These are phyloP conservation scores for Zanthoxylum bungeanum DNA, from an alignment of 345 rosid genomes.

Conservation along the genomic window DNA sequence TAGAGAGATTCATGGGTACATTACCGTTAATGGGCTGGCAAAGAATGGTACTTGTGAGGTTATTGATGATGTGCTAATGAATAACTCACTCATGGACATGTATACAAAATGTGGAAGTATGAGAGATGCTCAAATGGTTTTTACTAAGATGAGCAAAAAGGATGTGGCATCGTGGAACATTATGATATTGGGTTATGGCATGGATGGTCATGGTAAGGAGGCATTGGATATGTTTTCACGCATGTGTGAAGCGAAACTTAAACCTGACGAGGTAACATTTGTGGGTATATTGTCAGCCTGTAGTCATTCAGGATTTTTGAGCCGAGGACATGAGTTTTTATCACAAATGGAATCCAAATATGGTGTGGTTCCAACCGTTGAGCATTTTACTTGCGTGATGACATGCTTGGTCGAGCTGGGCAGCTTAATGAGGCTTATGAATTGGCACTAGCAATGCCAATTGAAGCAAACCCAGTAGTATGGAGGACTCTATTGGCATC, in stretches of 20 bases:
- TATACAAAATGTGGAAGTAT: conserved; percentile 57
- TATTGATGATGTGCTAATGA: conserved; percentile 25
- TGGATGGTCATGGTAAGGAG: conserved; percentile 46
- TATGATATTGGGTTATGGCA: conserved; percentile 56
- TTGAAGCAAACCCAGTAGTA: conserved; percentile 36
- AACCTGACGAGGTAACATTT: conserved; percentile 58
- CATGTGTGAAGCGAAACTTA: conserved; percentile 34
- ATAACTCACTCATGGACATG: conserved; percentile 54
- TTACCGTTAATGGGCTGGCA: conserved; percentile 35
- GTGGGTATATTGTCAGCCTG: conserved; percentile 57
- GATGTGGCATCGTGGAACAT: conserved; percentile 66
- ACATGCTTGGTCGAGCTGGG: conserved; percentile 69
- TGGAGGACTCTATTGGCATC: conserved; percentile 60
- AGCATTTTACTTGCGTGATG: conserved; percentile 63
- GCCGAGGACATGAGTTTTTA: conserved; percentile 37
- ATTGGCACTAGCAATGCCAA: conserved; percentile 42
- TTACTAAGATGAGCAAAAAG: conserved; percentile 35
- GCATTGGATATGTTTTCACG: conserved; percentile 47
- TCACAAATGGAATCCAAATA: conserved; percentile 38
- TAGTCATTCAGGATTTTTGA: conserved; percentile 56
- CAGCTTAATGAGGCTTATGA: conserved; percentile 53
- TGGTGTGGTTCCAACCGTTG: conserved; percentile 48
- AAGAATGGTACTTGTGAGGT: conserved; percentile 18
- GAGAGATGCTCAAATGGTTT: conserved; percentile 45
- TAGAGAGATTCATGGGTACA: conserved; percentile 44